These are phyloP conservation scores for Fusarium temperatum DNA, from an alignment of 2,329 filamentous ascomycete species.

Conservation along the genomic window DNA sequence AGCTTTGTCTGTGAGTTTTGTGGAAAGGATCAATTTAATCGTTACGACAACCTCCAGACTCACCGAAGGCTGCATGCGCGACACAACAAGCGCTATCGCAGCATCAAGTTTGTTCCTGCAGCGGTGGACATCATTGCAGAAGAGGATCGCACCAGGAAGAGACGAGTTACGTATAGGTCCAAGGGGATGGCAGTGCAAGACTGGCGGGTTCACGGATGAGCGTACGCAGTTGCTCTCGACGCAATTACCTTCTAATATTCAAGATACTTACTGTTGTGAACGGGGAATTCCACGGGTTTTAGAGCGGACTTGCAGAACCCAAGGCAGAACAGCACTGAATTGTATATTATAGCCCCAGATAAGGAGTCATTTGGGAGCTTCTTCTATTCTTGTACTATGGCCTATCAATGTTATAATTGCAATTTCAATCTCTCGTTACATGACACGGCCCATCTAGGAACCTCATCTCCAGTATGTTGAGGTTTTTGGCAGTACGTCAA, in stretches of 20 bases:
- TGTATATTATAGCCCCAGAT: background rate
- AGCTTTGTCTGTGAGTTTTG: slow-evolving; percentile 53
- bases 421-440: background rate
- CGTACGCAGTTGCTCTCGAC: no score
- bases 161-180: slow-evolving; percentile 46
- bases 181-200: background rate
- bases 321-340: background rate
- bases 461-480: no score
- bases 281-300: background rate
- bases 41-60: slow-evolving; percentile 52
- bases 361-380: background rate
- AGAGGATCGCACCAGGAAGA: slow-evolving; percentile 50
- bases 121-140: slow-evolving; percentile 50
- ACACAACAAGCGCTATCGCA: slow-evolving; percentile 49
- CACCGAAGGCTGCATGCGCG: slow-evolving; percentile 52
- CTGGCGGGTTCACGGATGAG: background rate
- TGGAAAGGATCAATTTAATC: slow-evolving; percentile 52
- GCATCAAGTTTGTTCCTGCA: slow-evolving; percentile 50
- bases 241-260: fast-evolving
- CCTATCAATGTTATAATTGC: no score
- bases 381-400: background rate
- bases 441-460: background rate
- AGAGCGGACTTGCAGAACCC: background rate
- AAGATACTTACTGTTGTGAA: background rate
- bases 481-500: no score